Base-by-base conservation (phyloP, 108 stramenopile genomes). In the Nitzschia palea region DNA sequence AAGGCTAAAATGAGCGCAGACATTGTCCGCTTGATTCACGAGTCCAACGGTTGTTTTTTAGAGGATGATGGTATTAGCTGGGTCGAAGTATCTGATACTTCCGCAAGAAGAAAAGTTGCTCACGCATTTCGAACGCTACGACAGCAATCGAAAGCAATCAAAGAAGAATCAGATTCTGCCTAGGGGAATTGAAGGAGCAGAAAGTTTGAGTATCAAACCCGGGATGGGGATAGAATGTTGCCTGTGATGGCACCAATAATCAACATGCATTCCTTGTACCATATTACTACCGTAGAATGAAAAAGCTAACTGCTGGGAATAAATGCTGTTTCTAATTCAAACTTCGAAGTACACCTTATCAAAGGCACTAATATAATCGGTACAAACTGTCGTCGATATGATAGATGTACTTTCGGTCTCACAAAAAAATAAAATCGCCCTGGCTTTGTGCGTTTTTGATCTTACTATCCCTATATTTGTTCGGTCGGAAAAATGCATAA, bases 21-120 rank as follows among this genome's bases (percentile, higher is more conserved):
- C 1, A 47, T 70, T 50, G 59, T 70, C 27, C n/a, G n/a, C 26
- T 25, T 44, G 20, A 44, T 61, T 44, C 60, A 23, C 8, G 14
- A 61, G 27, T 18, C 18, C 12, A 44, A 25, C 3, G 65, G 65
- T 26, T 30, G 71, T 12, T 73, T 73, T 26, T 45, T 73, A 6
- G 65, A 58, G 34, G 71, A 73, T 17, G 65, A 66, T 17, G 65
- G 52, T 17, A 40, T 27, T 17, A 35, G 65, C 2, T 66, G 65
- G 65, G 65, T 40, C 22, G 27, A 30, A 37, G 45, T 66, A 8
- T 1, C 44, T 0, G 65, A 66, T 27, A 37, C 30, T 10, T 32
- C 31, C 6, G 52, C 53, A 8, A 18, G 65, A 22, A 9, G 48
- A 27, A 66, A 66, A 14, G 52, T 66, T 18, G 44, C 65, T n/a